phyloP scores from a whole-genome alignment of 306 rosid species.

The Citrullus mucosospermus region DNA sequence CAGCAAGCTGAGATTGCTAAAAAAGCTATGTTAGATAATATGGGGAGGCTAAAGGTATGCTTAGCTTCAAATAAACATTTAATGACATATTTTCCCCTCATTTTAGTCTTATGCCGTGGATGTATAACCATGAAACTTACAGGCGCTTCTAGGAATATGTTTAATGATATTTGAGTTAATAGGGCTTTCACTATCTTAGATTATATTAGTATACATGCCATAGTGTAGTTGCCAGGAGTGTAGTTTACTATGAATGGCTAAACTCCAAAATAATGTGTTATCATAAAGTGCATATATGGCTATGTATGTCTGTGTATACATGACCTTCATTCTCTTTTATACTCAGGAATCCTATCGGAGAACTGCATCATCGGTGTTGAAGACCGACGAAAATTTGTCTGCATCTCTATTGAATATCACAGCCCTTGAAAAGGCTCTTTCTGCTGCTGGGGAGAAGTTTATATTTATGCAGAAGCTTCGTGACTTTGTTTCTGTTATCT shows the following conservation, averaged over 20 bases:
- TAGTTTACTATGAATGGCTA: not conserved
- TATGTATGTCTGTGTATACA: not conserved
- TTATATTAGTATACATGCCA: not conserved
- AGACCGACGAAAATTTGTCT: slow-evolving; percentile 60
- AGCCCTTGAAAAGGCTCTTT: slow-evolving; percentile 56
- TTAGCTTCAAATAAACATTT: not conserved
- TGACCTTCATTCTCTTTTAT: not conserved
- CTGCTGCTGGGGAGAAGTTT: slow-evolving; percentile 72
- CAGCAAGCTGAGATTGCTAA: slow-evolving; percentile 57
- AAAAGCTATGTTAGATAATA: slow-evolving; percentile 55
- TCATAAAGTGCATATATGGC: not conserved
- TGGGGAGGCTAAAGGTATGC: slow-evolving; percentile 69
- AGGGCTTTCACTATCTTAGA: not conserved
- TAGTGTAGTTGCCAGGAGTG: not conserved
- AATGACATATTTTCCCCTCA: not conserved
- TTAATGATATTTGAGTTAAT: not conserved
- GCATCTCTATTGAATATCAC: slow-evolving; percentile 67
- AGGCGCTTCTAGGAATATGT: not conserved
- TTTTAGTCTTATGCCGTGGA: not conserved
- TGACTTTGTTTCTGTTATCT: slow-evolving; percentile 52
- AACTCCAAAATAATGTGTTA: not conserved
- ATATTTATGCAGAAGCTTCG: slow-evolving; percentile 80
- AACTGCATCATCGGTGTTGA: slow-evolving; percentile 39
- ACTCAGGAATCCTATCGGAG: slow-evolving; percentile 74
- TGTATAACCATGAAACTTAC: not conserved